A percentile compares a stretch with the other conserved stretches of the same genome.
phyloP scores from a whole-genome alignment of 768 basidiomycete genomes.

The Lepiota venenata region DNA sequence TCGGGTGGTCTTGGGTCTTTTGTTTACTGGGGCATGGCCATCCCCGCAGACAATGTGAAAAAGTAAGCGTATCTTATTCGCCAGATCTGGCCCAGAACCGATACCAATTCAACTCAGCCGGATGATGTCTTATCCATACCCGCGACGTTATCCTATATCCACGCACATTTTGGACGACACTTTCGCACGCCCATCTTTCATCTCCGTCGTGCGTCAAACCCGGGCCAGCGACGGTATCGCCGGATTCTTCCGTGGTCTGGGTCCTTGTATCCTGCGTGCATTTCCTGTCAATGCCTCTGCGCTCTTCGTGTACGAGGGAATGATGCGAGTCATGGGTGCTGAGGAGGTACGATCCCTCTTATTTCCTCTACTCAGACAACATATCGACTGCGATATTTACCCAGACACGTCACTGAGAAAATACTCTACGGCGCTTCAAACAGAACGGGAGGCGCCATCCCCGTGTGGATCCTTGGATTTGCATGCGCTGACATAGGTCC shows the following conservation, averaged over 20 bases:
- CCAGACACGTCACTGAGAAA: slow-evolving; percentile 41
- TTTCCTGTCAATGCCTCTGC: slow-evolving; percentile 81
- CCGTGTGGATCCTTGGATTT: too few species aligned
- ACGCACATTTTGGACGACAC: slow-evolving; percentile 18
- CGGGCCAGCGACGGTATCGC: slow-evolving; percentile 46
- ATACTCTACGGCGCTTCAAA: too few species aligned
- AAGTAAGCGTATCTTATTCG: slow-evolving; percentile 45
- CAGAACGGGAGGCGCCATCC: too few species aligned
- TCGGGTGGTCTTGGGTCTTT: slow-evolving; percentile 64
- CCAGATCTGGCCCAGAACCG: slow-evolving; percentile 1
- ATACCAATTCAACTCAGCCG: slow-evolving; percentile 35
- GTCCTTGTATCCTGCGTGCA: slow-evolving; percentile 65
- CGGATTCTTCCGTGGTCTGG: slow-evolving; percentile 66
- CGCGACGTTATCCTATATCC: slow-evolving; percentile 35
- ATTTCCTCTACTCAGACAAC: slow-evolving; percentile 6
- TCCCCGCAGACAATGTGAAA: slow-evolving; percentile 80
- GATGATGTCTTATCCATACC: slow-evolving; percentile 60
- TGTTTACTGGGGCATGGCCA: slow-evolving; percentile 64
- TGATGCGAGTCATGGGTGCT: slow-evolving; percentile 62
- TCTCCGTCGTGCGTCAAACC: slow-evolving; percentile 48
- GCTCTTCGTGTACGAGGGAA: slow-evolving; percentile 74
- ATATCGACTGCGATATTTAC: slow-evolving; percentile 14
- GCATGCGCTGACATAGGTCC: slow-evolving; percentile 20
- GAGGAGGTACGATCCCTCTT: slow-evolving; percentile 46
- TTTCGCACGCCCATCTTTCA: slow-evolving; percentile 42